phyloP scores from a whole-genome alignment of 192 early-diverging fungal species.

The Backusella westeae region DNA sequence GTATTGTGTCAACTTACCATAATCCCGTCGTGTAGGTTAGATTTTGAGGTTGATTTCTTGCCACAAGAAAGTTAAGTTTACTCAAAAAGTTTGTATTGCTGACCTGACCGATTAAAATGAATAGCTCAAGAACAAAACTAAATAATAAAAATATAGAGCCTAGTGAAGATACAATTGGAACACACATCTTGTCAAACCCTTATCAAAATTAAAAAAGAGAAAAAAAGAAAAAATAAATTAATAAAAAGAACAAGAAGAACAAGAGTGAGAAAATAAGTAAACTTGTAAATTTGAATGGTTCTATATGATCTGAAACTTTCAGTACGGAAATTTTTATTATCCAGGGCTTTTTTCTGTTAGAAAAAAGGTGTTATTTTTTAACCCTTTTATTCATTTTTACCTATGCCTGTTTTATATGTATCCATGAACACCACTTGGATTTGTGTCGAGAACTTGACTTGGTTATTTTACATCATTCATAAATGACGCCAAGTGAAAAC shows the following conservation, averaged over 20 bases:
- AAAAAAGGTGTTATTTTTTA: not conserved
- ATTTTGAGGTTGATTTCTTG: constrained; percentile 4
- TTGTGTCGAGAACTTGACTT: not conserved
- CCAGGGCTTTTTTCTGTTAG: not conserved
- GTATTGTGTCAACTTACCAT: not conserved
- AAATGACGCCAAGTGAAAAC: not conserved
- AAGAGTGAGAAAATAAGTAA: not conserved
- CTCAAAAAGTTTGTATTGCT: not conserved
- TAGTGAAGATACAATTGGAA: not conserved
- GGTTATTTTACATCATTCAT: not conserved
- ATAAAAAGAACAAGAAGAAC: not conserved
- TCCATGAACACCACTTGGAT: not conserved
- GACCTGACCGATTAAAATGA: constrained; percentile 11
- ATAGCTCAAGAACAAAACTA: constrained; percentile 10
- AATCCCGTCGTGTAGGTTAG: not conserved
- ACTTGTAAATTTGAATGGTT: constrained; percentile 2
- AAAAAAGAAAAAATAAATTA: not conserved
- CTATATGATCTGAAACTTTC: not conserved
- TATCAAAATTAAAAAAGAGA: not conserved
- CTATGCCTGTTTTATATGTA: not conserved
- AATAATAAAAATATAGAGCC: constrained; percentile 7
- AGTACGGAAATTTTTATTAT: not conserved
- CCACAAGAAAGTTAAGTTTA: not conserved
- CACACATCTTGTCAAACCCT: not conserved
- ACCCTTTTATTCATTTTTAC: not conserved